A percentile compares a stretch with the other conserved stretches of the same genome.
Evolutionary conservation across 345 rosid species (phyloP).

Genomic region (Salix viminalis): DNA sequence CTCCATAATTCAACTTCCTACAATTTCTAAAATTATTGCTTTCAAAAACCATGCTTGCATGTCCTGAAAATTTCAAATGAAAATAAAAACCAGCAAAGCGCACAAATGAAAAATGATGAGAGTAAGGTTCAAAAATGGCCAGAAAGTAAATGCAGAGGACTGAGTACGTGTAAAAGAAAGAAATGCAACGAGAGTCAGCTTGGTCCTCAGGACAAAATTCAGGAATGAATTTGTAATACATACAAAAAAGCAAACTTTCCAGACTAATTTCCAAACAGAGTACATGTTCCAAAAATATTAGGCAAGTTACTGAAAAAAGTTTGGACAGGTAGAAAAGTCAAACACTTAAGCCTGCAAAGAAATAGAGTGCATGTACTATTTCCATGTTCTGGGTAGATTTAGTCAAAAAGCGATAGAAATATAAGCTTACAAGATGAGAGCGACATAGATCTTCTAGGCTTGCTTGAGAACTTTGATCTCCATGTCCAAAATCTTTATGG

Average conservation of each 20-base stretch:
- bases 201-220: not conserved
- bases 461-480: conserved; percentile 45
- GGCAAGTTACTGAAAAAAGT: not conserved
- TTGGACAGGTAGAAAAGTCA: not conserved
- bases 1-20: not conserved
- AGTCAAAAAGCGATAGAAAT: not conserved
- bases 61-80: not conserved
- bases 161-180: not conserved
- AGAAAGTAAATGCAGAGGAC: not conserved
- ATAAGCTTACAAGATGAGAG: conserved; percentile 72
- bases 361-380: not conserved
- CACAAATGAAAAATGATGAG: not conserved
- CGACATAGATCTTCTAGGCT: conserved; percentile 95
- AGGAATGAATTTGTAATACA: not conserved
- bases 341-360: not conserved
- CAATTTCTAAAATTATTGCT: not conserved
- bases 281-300: not conserved
- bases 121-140: not conserved
- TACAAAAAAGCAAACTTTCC: not conserved
- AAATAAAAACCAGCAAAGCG: not conserved
- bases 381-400: not conserved
- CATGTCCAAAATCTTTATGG: conserved; percentile 41
- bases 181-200: not conserved
- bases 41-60: not conserved
- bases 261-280: not conserved